Base-by-base conservation (phyloP, 805 yeast genomes). In the Candida yuanshanica region DNA sequence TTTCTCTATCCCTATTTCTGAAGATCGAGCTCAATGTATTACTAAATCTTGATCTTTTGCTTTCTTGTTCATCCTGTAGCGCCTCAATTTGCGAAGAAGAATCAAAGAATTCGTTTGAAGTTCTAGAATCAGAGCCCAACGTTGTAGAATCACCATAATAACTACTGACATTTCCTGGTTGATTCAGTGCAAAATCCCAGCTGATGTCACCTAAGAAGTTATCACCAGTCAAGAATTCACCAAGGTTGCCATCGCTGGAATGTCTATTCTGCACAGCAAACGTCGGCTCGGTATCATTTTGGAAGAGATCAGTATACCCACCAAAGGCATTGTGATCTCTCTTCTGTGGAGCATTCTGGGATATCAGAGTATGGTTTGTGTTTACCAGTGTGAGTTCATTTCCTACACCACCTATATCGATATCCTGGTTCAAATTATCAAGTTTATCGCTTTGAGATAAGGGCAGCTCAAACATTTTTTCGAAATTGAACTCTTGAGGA, bases 41-140 rank as follows among this genome's bases (percentile, higher is more conserved):
- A 9, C 48, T 41, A 16, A 49, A 45, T 36, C 42, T 43, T 17
- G 50, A 35, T 35, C 68, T 66, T 35, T 39, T 35, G 12, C 38
- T 33, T 18, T 43, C 46, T 18, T 36, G 20, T 11, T 31, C 43
- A 8, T 39, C 43, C 25, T 39, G 41, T 10, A 43, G 26, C 14
- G 41, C 36, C 7, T 34, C 41, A 36, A 39, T 35, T 16, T 35
- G 32, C 5, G 42, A 29, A 22, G 38, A 25, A 4, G 38, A 36
- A 4, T 39, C 24, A 10, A 49, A 45, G 32, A 60, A 58, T 36
- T 63, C 68, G 37, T 64, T 64, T 9, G 61, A 52, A 11, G 63
- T 59, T 39, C 48, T 42, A 3, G 57, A 44, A 5, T 49, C 55
- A 5, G 57, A 52, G 5, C 51, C 53, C 33, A 54, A 24, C 3